Conservation (phyloP, 352 stramenopile species). For the Globisporangium nagaii region DNA sequence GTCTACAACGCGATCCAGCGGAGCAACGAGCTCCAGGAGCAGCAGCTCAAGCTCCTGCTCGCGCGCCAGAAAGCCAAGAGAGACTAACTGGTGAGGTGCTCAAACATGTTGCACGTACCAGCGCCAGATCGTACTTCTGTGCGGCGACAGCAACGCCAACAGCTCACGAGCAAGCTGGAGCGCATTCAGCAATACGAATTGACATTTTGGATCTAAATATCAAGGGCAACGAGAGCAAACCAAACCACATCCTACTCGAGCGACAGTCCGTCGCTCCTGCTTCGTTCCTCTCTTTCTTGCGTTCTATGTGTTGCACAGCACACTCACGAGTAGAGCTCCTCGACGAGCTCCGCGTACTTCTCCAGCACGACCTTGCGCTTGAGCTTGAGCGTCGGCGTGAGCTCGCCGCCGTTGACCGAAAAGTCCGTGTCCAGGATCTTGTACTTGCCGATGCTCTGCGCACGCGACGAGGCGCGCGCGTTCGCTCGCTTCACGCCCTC, state of each 20-base stretch:
- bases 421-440: constrained; percentile 88
- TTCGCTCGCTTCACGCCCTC: constrained; percentile 79
- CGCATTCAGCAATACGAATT: background rate
- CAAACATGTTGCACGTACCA: background rate
- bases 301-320: no score
- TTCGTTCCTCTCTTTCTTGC: background rate
- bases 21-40: constrained; percentile 66
- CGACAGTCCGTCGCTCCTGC: background rate
- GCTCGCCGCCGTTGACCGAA: constrained; percentile 83
- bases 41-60: constrained; percentile 48
- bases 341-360: constrained; percentile 89
- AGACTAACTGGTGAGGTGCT: constrained; percentile 10
- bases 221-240: no score
- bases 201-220: no score
- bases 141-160: background rate
- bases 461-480: constrained; percentile 61
- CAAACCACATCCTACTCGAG: constrained; percentile 2
- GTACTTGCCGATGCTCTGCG: constrained; percentile 86
- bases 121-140: background rate
- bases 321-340: constrained; percentile 82
- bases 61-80: constrained; percentile 42
- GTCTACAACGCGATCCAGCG: constrained; percentile 73
- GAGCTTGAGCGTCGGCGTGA: constrained; percentile 96
- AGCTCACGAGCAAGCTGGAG: background rate
- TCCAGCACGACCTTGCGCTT: constrained; percentile 91